Percentiles rank a stretch among this genome's conserved stretches.
Conservation (phyloP, 495 filamentous ascomycete species). For the Penicillium samsonianum region DNA sequence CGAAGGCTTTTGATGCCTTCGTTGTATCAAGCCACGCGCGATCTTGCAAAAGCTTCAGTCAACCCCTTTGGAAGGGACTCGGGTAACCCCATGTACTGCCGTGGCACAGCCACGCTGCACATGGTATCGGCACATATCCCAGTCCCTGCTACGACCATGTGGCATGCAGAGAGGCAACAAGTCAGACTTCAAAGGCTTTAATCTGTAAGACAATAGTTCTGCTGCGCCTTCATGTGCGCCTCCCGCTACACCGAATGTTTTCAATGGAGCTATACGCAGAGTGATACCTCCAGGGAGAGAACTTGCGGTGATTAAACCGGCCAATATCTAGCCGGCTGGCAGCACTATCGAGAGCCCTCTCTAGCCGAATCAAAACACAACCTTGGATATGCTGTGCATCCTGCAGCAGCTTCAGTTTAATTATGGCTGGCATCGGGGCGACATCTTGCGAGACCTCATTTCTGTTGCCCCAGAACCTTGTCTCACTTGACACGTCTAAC, state of each 20-base stretch:
- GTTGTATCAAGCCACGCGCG: constrained; percentile 1
- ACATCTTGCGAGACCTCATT: not conserved
- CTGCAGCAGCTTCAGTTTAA: not conserved
- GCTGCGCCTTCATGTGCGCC: not conserved
- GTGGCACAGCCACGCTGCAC: constrained; percentile 11
- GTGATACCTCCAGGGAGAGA: not conserved
- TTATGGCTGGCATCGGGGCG: not conserved
- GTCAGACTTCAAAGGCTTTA: not conserved
- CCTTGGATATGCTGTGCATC: constrained; percentile 2
- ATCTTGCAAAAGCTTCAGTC: not conserved
- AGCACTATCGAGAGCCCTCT: not conserved
- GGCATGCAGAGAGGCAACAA: not conserved
- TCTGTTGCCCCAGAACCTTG: not conserved
- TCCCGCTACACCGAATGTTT: constrained; percentile 4
- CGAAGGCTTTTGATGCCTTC: constrained; percentile 4
- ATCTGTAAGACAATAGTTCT: not conserved
- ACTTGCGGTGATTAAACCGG: not conserved
- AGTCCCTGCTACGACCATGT: not conserved
- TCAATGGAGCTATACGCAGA: not conserved
- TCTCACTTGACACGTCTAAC: not conserved
- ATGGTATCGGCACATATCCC: constrained; percentile 11
- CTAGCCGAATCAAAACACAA: not conserved
- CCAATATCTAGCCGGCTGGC: not conserved
- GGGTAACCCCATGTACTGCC: constrained; percentile 16
- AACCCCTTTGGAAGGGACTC: constrained; percentile 8